Evolutionary conservation across 2,329 filamentous ascomycete genomes (phyloP), one percentile per base, ranked within the genome.

Genomic region (Botrytis deweyae): DNA sequence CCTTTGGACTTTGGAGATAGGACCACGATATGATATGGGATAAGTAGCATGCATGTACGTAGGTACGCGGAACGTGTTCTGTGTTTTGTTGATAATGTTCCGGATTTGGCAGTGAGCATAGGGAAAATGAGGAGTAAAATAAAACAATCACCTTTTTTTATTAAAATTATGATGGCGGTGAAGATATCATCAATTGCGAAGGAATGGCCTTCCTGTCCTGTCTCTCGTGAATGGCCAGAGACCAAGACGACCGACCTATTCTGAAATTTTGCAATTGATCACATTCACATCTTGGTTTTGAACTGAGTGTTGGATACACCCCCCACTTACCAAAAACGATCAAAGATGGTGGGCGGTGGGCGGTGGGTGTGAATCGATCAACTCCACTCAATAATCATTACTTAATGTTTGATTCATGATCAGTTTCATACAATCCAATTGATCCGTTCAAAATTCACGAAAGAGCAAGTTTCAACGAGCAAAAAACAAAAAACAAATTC

Each of bases 51-150:
- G n/a, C 65, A 68, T 68, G 65, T 29, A 29, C 29, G 29, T 68
- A 58, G 46, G 49, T 29, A 68, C 65, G 65, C 49, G 49, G 65
- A 55, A 68, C 65, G 65, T 68, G 25, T 55, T 68, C 49, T 68
- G 36, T 68, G 36, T 68, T 29, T 22, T 58, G 65, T 58, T 68
- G 65, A 68, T 22, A 68, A 68, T 68, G 25, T 68, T 68, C 65
- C 65, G 65, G 36, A 55, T 55, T 42, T 68, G 65, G 49, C n/a
- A 52, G 65, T 25, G 65, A 52, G 44, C 33, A 29, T 40, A 9
- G 44, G n/a, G n/a, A 29, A 14, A 65, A 20, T 22, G 63, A 44
- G 40, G 22, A 36, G 20, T 16, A 25, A 33, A 9, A n/a, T 18
- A 22, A 66, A 44, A 25, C 52, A 58, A 18, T 29, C 52, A 18